Evolutionary conservation across 2,329 filamentous ascomycete species (phyloP).

Genomic region (Elsinoe necatrix): DNA sequence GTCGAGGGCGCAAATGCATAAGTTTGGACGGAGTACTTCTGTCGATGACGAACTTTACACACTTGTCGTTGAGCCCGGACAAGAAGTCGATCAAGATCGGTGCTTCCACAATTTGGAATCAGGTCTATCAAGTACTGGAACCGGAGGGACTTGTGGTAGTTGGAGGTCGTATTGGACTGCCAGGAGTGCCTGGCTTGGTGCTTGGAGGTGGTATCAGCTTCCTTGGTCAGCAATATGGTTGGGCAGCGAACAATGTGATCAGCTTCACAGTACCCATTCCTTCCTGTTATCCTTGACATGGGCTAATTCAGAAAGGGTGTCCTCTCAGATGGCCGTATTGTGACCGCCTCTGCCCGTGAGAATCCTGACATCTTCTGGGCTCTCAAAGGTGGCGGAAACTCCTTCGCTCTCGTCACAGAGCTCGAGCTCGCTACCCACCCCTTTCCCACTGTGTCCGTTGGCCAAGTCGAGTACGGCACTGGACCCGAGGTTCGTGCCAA

Average conservation of each 20-base stretch:
- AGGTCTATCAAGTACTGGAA: background rate
- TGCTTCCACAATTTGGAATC: constrained; percentile 2
- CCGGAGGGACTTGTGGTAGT: background rate
- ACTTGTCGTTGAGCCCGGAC: background rate
- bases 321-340: background rate
- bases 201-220: constrained; percentile 16
- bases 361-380: constrained; percentile 26
- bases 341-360: constrained; percentile 9
- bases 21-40: background rate
- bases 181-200: constrained; percentile 12
- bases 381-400: constrained; percentile 23
- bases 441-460: constrained; percentile 12
- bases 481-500: constrained; percentile 19
- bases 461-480: constrained; percentile 1
- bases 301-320: background rate
- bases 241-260: background rate
- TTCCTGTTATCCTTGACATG: background rate
- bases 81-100: background rate
- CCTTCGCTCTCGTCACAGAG: constrained; percentile 24
- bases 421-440: constrained; percentile 24
- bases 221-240: constrained; percentile 12
- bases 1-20: background rate
- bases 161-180: background rate
- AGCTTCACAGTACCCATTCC: background rate
- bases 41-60: background rate